phyloP scores from a whole-genome alignment of 139 green algal genomes.

The Dunaliella primolecta region DNA sequence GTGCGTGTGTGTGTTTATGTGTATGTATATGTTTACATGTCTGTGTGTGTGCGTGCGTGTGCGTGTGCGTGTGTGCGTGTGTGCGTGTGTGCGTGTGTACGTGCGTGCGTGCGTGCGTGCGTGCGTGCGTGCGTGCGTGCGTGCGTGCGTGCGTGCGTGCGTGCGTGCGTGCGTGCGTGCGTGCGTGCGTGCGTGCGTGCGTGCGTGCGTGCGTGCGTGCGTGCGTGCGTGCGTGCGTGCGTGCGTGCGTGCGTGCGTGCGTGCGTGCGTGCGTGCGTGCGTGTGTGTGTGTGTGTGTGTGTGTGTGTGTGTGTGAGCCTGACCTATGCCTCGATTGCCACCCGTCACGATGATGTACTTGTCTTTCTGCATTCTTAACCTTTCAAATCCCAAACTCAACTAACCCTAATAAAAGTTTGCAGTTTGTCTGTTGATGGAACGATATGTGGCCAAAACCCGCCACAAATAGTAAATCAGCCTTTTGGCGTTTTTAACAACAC shows the following conservation, averaged over 20 bases:
- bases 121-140: not conserved
- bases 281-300: not conserved
- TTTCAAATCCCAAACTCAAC: too few relatives aligned
- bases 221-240: not conserved
- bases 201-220: not conserved
- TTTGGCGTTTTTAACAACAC: too few relatives aligned
- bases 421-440: too few relatives aligned
- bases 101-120: not conserved
- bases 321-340: conserved; percentile 56
- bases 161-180: not conserved
- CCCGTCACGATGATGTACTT: conserved; percentile 53
- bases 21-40: not conserved
- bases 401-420: too few relatives aligned
- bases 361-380: conserved; percentile 9
- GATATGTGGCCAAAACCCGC: too few relatives aligned
- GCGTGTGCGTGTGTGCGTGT: not conserved
- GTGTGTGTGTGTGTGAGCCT: not conserved
- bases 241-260: too few relatives aligned
- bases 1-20: not conserved
- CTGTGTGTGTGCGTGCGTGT: not conserved
- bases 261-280: not conserved
- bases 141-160: not conserved
- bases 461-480: too few relatives aligned
- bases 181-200: not conserved
- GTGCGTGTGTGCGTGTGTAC: not conserved